Evolutionary conservation across 2,329 filamentous ascomycete species (phyloP), one percentile per base, ranked within the genome.

Genomic region (Sarocladium brachiariae): DNA sequence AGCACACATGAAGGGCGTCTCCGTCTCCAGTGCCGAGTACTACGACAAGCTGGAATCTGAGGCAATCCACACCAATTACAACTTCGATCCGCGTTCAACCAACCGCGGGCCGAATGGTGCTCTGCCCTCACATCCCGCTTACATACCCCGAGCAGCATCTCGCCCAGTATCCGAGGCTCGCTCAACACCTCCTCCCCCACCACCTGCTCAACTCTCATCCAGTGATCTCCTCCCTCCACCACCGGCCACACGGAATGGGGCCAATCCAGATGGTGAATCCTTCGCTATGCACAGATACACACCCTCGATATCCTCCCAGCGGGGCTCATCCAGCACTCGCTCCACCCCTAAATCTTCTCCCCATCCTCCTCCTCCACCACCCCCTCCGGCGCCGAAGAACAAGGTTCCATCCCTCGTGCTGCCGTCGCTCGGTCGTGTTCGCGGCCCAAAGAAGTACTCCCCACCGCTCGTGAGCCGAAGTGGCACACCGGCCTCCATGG

Each of bases 71-170:
- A 49, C 54, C 1, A 53, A 59, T 24, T 65, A 67, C 55, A 57
- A 59, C 50, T 61, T 59, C 21, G 59, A 67, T 27, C 62, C 62
- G 0, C 59, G 59, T 18, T 50, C 56, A 0, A 50, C 41, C 4
- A 48, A 52, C 9, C 55, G 57, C 9, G 61, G 56, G 2, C 59
- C 59, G 3, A 50, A 48, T 13, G 65, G 56, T 39, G 65, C 66
- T 1, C 62, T 77, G 37, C 75, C 75, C 0, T 64, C 72, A 0
- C 76, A 78, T 52, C 71, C 69, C 1, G 75, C 75, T 0, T 78
- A 78, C 47, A 66, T 75, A 18, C 70, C 72, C 1, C 63, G 62
- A 4, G 60, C 65, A 7, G 43, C 57, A 34, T 50, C 53, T n/a
- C 50, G 48, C 1, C 39, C 45, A 19, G 25, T 19, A 8, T 31